Percentiles rank a stretch among this genome's conserved stretches.
phyloP scores from a whole-genome alignment of 768 basidiomycete genomes.

The Lentinula edodes region DNA sequence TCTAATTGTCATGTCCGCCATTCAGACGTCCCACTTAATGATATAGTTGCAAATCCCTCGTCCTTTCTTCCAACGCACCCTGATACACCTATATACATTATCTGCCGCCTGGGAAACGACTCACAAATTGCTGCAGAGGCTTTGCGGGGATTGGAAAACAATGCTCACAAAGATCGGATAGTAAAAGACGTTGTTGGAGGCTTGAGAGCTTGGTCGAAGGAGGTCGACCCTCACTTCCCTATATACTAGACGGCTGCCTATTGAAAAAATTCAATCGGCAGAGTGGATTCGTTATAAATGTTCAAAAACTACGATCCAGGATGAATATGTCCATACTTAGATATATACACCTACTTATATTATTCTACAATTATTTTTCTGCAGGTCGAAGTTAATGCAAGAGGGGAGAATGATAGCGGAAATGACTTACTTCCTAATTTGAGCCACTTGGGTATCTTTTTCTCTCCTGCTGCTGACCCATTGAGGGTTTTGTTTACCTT shows the following conservation, averaged over 20 bases:
- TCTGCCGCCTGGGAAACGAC: conserved; percentile 91
- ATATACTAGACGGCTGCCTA: conserved; percentile 49
- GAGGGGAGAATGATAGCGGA: background rate
- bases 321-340: background rate
- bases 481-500: background rate
- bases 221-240: conserved; percentile 75
- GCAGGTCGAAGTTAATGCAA: background rate
- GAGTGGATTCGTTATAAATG: background rate
- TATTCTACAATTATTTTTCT: conserved; percentile 5
- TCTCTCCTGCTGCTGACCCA: conserved; percentile 22
- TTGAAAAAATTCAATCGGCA: background rate
- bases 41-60: conserved; percentile 58
- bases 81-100: conserved; percentile 40
- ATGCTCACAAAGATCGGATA: conserved; percentile 14
- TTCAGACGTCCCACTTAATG: conserved; percentile 69
- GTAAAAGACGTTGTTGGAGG: conserved; percentile 76
- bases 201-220: conserved; percentile 68
- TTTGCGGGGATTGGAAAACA: conserved; percentile 29
- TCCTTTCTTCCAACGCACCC: conserved; percentile 25
- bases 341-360: background rate
- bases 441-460: conserved; percentile 77
- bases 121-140: conserved; percentile 82
- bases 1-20: background rate
- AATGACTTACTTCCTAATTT: conserved; percentile 57
- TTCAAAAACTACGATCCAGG: background rate